Evolutionary conservation across 2,329 filamentous ascomycete genomes (phyloP).

Genomic region (Colletotrichum sidae): DNA sequence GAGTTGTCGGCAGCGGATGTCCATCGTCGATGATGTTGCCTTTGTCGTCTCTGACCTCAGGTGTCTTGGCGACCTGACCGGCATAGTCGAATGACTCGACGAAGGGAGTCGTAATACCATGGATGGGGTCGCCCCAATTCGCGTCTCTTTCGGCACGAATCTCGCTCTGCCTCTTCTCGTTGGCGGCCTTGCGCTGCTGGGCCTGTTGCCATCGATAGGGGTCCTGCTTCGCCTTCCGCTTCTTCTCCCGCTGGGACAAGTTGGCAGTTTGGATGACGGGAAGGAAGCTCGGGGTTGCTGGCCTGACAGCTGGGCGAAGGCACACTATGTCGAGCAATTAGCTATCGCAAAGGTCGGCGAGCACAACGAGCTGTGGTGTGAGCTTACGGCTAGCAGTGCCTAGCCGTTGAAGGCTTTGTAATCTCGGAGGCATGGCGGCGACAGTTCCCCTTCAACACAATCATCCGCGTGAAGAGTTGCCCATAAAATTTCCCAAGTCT

Average conservation of each 20-base stretch:
- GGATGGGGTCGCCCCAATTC: constrained; percentile 80
- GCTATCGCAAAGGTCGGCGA: constrained; percentile 35
- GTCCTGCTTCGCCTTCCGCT: constrained; percentile 76
- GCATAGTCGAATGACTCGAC: constrained; percentile 82
- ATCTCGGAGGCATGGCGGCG: constrained; percentile 74
- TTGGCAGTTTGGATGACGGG: constrained; percentile 74
- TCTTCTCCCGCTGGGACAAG: constrained; percentile 71
- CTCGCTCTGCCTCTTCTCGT: constrained; percentile 78
- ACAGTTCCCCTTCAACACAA: constrained; percentile 38
- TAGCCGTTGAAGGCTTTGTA: constrained; percentile 70
- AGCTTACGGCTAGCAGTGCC: constrained; percentile 70
- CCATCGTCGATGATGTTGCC: constrained; percentile 55
- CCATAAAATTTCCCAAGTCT: constrained; percentile 35
- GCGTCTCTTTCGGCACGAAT: constrained; percentile 74
- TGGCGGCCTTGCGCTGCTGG: constrained; percentile 85
- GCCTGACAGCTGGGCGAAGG: constrained; percentile 64
- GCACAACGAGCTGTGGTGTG: neutral
- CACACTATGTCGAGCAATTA: constrained; percentile 60
- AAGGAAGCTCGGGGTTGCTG: constrained; percentile 62
- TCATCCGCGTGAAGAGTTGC: constrained; percentile 32
- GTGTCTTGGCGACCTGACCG: constrained; percentile 56
- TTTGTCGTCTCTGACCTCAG: constrained; percentile 52
- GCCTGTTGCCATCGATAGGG: constrained; percentile 86
- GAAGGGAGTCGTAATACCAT: constrained; percentile 84
- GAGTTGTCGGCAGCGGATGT: constrained; percentile 58